A percentile compares a stretch with the other conserved stretches of the same genome.
These are phyloP conservation scores for Nyssa sinensis DNA, from an alignment of 148 eudicot species.

Conservation along the genomic window DNA sequence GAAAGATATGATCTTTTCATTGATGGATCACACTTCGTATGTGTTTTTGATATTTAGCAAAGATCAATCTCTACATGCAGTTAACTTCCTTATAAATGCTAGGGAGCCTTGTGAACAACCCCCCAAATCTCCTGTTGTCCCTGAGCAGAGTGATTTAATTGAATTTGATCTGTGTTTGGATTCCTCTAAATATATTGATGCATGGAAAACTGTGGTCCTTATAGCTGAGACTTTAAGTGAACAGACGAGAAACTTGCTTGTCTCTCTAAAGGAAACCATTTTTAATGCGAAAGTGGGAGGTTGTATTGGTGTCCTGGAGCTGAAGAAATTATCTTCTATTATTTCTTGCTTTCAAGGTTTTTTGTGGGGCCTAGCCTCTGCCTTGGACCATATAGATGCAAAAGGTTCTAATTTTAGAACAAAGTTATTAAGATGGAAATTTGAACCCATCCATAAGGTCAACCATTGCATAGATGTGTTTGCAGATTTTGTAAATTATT, in stretches of 20 bases:
- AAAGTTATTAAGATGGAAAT: conserved; percentile 33
- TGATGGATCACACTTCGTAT: conserved; percentile 81
- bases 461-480: conserved; percentile 36
- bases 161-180: conserved; percentile 19
- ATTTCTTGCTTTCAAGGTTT: conserved; percentile 70
- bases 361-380: conserved; percentile 63
- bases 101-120: conserved; percentile 21
- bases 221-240: conserved; percentile 52
- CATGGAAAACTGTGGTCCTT: conserved; percentile 33
- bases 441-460: conserved; percentile 38
- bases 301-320: conserved; percentile 18
- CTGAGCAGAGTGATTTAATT: conserved; percentile 11
- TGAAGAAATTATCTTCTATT: conserved; percentile 44
- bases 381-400: conserved; percentile 40
- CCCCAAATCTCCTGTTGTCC: conserved; percentile 7
- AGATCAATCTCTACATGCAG: conserved; percentile 43
- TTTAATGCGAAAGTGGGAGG: conserved; percentile 17
- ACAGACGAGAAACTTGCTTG: conserved; percentile 27
- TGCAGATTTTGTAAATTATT: conserved; percentile 36
- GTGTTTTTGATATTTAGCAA: conserved; percentile 51
- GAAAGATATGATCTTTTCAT: conserved; percentile 45
- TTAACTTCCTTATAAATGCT: conserved; percentile 21
- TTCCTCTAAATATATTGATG: conserved; percentile 26
- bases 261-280: conserved; percentile 24
- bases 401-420: conserved; percentile 27